Evolutionary conservation across 139 green algal species (phyloP), one percentile per base, ranked within the genome.

Genomic region (Asterochloris erici): DNA sequence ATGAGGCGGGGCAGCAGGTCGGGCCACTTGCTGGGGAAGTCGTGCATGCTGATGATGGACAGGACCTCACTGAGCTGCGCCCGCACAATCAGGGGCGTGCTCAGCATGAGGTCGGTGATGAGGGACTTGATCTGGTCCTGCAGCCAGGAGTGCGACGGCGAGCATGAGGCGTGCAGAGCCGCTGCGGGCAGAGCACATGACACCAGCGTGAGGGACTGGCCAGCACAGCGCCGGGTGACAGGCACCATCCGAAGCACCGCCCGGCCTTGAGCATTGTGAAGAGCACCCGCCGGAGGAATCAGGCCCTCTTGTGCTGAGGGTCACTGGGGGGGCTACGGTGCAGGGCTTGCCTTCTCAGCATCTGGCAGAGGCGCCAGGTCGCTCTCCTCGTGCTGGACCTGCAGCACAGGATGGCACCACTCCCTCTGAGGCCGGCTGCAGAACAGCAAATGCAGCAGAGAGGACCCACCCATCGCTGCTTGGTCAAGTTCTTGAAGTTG

Each of bases 401-500:
- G 38, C 21, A 47, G 29, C 4, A 15, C n/a, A n/a, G 17, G n/a
- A 24, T 69, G 12, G 12, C 21, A 24, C 28, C 27, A 81, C 61
- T 66, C 21, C 14, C 73, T 27, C n/a, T 27, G 27, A 14, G 9
- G 68, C 63, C 26, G 74, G 14, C 10, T 16, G 0, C 74, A 38
- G 28, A 19, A 12, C 16, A 29, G 2, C 54, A 9, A 26, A 60
- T 29, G 60, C 11, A 79, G 15, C 19, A 21, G 12, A 19, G 27
- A 38, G 61, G 47, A 38, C 77, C n/a, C 78, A 94, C 88, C 97
- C 97, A 99, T 71, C 92, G 85, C 63, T 91, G 94, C 86, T 98
- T 98, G 66, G 99, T 88, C 38, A 90, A 83, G 86, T 99, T 99
- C 78, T 99, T 99, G 87, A 99, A 99, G 85, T 94, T 95, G 26